A percentile compares a stretch with the other conserved stretches of the same genome.
phyloP scores from a whole-genome alignment of 148 eudicot species.

The Drosera capensis region DNA sequence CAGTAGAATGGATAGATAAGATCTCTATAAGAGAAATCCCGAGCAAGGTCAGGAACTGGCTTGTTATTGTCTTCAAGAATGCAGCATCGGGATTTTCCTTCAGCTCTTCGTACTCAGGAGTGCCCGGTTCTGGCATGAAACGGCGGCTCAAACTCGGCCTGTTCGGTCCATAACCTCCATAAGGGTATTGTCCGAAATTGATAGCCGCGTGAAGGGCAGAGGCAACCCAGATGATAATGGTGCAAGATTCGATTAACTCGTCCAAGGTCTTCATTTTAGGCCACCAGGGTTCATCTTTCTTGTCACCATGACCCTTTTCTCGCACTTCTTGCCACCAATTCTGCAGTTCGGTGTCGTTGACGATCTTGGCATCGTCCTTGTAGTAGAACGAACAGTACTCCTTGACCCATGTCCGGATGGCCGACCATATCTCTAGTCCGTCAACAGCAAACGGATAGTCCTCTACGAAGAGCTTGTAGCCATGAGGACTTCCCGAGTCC shows the following conservation, averaged over 20 bases:
- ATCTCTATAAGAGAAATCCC: constrained; percentile 26
- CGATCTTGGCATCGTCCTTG: constrained; percentile 2
- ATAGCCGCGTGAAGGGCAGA: constrained; percentile 46
- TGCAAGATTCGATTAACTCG: constrained; percentile 16
- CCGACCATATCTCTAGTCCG: no score
- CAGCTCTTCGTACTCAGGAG: constrained; percentile 15
- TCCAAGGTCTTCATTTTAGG: constrained; percentile 18
- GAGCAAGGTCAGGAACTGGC: constrained; percentile 20
- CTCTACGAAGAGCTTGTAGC: constrained; percentile 11
- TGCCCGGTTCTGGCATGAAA: constrained; percentile 19
- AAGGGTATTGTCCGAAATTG: constrained; percentile 43
- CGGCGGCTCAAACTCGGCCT: constrained; percentile 24
- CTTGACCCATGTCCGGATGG: constrained; percentile 16
- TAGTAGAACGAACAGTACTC: constrained; percentile 17
- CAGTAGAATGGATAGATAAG: constrained; percentile 18
- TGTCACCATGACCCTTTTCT: constrained; percentile 13
- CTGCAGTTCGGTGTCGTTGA: constrained; percentile 14
- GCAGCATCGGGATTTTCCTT: constrained; percentile 7
- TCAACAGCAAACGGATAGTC: constrained; percentile 24
- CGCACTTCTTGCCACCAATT: constrained; percentile 16
- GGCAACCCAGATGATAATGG: constrained; percentile 30
- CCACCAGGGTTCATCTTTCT: constrained; percentile 21
- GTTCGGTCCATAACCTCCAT: constrained; percentile 27
- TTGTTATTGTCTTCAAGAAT: constrained; percentile 21
- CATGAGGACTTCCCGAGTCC: constrained; percentile 11